Evolutionary conservation across 2,329 filamentous ascomycete species (phyloP).

Genomic region (Meredithiella fracta): DNA sequence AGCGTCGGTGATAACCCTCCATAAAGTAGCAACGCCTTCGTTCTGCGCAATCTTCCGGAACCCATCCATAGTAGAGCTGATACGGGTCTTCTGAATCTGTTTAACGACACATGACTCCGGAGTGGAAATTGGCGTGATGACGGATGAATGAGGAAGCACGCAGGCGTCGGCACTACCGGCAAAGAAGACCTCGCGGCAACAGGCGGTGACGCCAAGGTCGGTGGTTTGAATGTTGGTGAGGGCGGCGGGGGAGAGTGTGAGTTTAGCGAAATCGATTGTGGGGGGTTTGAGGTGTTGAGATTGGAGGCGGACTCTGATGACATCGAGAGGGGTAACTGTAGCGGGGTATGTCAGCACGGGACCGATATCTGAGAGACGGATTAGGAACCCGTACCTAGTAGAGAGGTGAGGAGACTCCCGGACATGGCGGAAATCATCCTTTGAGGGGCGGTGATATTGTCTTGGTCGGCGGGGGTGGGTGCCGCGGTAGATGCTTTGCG

Average conservation of each 20-base stretch:
- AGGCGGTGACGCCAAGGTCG: slow-evolving; percentile 81
- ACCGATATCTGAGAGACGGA: not conserved
- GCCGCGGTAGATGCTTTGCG: not conserved
- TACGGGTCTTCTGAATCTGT: slow-evolving; percentile 65
- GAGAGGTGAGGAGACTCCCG: slow-evolving; percentile 75
- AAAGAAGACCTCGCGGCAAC: slow-evolving; percentile 95
- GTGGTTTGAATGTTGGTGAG: slow-evolving; percentile 54
- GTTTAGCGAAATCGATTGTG: slow-evolving; percentile 37
- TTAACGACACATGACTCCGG: slow-evolving; percentile 64
- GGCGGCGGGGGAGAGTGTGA: slow-evolving; percentile 34
- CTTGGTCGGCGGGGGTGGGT: slow-evolving; percentile 20
- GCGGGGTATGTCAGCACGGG: slow-evolving; percentile 5
- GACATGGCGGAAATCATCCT: slow-evolving; percentile 91
- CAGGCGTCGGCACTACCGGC: slow-evolving; percentile 72
- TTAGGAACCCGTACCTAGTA: slow-evolving; percentile 79
- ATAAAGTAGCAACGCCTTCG: slow-evolving; percentile 72
- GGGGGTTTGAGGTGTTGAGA: slow-evolving; percentile 47
- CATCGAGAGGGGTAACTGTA: slow-evolving; percentile 82
- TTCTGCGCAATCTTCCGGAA: slow-evolving; percentile 87
- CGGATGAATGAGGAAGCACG: slow-evolving; percentile 46
- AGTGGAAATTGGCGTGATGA: slow-evolving; percentile 28
- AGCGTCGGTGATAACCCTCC: slow-evolving; percentile 88
- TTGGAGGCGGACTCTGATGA: slow-evolving; percentile 87
- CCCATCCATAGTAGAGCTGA: slow-evolving; percentile 83
- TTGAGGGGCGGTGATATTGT: slow-evolving; percentile 64